These are phyloP conservation scores for Aspergillus ibericus DNA, from an alignment of 2,329 filamentous ascomycete species.

Conservation along the genomic window DNA sequence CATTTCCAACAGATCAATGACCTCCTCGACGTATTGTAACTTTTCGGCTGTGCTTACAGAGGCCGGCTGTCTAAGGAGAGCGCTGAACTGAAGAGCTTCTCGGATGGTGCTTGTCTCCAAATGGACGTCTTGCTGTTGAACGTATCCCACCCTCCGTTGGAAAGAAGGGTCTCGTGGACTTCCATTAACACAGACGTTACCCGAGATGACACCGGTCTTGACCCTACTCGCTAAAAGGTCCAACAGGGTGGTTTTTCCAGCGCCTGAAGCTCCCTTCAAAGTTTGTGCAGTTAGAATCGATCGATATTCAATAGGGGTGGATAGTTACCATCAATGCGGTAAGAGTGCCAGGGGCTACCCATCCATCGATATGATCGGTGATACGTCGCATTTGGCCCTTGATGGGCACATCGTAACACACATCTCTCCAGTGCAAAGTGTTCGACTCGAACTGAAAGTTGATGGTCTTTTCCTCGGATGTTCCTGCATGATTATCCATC, in stretches of 20 bases:
- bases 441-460: conserved; percentile 57
- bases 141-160: conserved; percentile 46
- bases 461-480: neutral
- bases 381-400: conserved; percentile 67
- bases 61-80: conserved; percentile 76
- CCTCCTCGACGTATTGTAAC: conserved; percentile 79
- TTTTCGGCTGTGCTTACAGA: conserved; percentile 71
- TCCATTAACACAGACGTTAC: conserved; percentile 79
- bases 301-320: too few species aligned
- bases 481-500: neutral
- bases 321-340: conserved; percentile 52
- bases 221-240: conserved; percentile 81
- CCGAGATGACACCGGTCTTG: conserved; percentile 82
- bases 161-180: conserved; percentile 59
- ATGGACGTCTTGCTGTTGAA: conserved; percentile 89
- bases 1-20: conserved; percentile 87
- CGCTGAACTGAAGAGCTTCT: conserved; percentile 82
- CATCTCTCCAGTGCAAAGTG: conserved; percentile 80
- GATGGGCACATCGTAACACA: conserved; percentile 76
- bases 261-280: conserved; percentile 50
- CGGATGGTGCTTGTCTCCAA: conserved; percentile 80
- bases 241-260: conserved; percentile 86
- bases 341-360: conserved; percentile 53
- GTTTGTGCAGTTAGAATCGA: neutral
- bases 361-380: conserved; percentile 53